Evolutionary conservation across 108 stramenopile species (phyloP), one percentile per base, ranked within the genome.

Genomic region (Halocafeteria seosinensis): DNA sequence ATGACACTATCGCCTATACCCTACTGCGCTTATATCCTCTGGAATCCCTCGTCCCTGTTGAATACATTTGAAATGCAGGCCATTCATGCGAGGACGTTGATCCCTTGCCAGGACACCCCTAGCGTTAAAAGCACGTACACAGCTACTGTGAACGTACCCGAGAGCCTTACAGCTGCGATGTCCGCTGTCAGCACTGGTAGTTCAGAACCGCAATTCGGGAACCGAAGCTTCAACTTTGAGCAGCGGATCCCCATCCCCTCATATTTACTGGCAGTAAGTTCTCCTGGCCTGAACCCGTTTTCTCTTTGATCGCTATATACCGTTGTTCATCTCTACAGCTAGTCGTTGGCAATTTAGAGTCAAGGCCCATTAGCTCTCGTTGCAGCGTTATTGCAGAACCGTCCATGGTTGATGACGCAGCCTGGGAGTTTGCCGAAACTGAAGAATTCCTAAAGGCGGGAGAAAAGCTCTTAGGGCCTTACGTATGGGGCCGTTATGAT

Each of bases 401-500:
- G 6, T 67, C 77, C 37, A 71, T 94, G 58, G 84, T 95, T 13
- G 83, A 90, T 13, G 75, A 71, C 12, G 92, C 90, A n/a, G 87
- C 88, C 35, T 79, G 74, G 67, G 96, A 98, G 66, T 98, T 95
- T 72, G 65, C 71, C 12, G 86, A 95, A 65, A 92, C 94, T 26
- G 91, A 93, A 66, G 72, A 84, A 2, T 92, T 90, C 67, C 55
- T 95, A n/a, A 58, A 63, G 61, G 83, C 78, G 17, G 96, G 93
- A 0, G 94, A 95, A 79, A 74, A 63, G 12, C 32, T 82, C 34
- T 61, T 73, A 13, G 72, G 75, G 36, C 73, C 80, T 30, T 98
- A 98, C 76, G 80, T 71, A 21, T 95, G 93, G 93, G 77, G 76
- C 29, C 85, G 90, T 34, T 93, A 93, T 73, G 93, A 98, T 73